Evolutionary conservation across 148 eudicot species (phyloP), one percentile per base, ranked within the genome.

Genomic region (Rhododendron henanense): DNA sequence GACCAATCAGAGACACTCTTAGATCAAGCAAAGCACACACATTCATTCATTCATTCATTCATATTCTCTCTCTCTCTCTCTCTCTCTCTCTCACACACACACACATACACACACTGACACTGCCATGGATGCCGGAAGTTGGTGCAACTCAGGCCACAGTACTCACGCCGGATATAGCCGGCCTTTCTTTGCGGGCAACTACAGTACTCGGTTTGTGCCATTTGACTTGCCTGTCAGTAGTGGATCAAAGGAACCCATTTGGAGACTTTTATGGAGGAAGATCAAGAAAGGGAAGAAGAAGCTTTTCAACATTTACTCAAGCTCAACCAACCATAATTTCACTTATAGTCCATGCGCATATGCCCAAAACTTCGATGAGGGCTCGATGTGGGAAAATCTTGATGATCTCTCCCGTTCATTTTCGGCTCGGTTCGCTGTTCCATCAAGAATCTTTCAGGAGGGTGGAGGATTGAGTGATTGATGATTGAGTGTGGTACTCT

Each of bases 351-450:
- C 93, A 2, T 82, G 87, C 78, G 87, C 95, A 6, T 94, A 94
- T 45, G 25, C 93, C 0, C 88, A 84, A 84, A 93, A 94, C 59
- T 94, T 94, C 71, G 95, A 94, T 41, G 90, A 89, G 63, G 92
- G 90, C 5, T 61, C 31, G 65, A 47, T 19, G n/a, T 85, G 63
- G 63, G 87, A 78, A 25, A 92, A 89, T 79, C 87, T 86, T 10
- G 93, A 92, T 45, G 92, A 88, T 45, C 88, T 93, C 71, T 85
- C 85, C 45, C 81, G 92, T 61, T 92, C 97, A 0, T 94, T 94
- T 44, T 94, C 97, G 1, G 92, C 95, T 73, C 92, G 95, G 10
- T 94, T 92, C 41, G 94, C 92, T 23, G 89, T 91, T 59, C 88
- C 95, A 0, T 84, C 93, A 21, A 89, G 88, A 19, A 87, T 88